These are phyloP conservation scores for Knufia petricola DNA, from an alignment of 2,329 filamentous ascomycete genomes.

Conservation along the genomic window DNA sequence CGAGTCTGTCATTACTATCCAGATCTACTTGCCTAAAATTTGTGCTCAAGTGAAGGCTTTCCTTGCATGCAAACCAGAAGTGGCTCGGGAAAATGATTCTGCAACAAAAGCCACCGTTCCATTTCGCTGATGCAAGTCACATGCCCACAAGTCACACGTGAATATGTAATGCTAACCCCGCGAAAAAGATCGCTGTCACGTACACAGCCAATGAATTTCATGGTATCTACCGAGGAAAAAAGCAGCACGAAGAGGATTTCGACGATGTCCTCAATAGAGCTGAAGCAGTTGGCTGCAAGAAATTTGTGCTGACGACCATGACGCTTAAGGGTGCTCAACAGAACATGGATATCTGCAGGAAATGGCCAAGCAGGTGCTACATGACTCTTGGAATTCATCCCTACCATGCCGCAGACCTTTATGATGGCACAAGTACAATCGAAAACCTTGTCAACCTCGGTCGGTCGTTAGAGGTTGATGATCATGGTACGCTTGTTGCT, in stretches of 20 bases:
- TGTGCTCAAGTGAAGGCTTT: too few species aligned
- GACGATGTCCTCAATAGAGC: conserved; percentile 17
- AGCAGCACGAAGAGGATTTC: conserved; percentile 41
- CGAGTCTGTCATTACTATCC: too few species aligned
- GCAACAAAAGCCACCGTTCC: too few species aligned
- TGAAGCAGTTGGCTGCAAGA: background rate
- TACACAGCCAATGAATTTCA: conserved; percentile 34
- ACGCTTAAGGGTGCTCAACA: conserved; percentile 34
- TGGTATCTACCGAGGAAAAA: conserved; percentile 43
- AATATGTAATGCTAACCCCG: too few species aligned
- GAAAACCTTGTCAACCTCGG: conserved; percentile 12
- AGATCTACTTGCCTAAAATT: too few species aligned
- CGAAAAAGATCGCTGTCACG: conserved; percentile 27
- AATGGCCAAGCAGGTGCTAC: conserved; percentile 30
- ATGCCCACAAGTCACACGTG: too few species aligned
- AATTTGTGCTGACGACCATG: conserved; percentile 25
- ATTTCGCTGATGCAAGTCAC: too few species aligned
- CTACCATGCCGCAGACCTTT: conserved; percentile 41
- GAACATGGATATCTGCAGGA: conserved; percentile 31
- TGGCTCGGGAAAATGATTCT: too few species aligned
- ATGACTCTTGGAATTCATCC: conserved; percentile 44
- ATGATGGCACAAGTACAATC: conserved; percentile 18
- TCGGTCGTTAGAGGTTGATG: conserved; percentile 22
- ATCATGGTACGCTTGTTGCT: conserved; percentile 31
- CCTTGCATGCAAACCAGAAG: too few species aligned